Conservation (phyloP, 2,329 filamentous ascomycete species). For the Talaromyces sp. region DNA sequence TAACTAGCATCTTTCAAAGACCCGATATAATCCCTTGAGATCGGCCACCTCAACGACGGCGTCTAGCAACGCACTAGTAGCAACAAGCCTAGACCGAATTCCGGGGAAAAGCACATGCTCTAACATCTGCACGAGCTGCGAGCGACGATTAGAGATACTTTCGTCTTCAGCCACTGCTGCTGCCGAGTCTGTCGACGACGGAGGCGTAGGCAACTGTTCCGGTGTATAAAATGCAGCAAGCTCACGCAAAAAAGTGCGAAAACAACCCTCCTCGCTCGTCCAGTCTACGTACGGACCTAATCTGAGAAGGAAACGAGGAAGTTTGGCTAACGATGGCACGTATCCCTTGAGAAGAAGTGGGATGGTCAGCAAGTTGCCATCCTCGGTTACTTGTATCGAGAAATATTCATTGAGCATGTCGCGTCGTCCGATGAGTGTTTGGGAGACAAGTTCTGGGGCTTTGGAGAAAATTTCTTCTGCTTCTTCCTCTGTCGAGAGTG, state of each 20-base stretch:
- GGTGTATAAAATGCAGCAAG: constrained; percentile 88
- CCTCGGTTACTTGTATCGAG: constrained; percentile 71
- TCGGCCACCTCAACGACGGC: constrained; percentile 84
- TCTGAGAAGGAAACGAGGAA: constrained; percentile 81
- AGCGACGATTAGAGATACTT: constrained; percentile 50
- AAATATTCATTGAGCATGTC: constrained; percentile 95
- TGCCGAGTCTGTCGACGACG: constrained; percentile 7
- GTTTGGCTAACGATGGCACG: constrained; percentile 75
- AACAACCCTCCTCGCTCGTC: constrained; percentile 79
- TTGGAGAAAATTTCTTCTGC: constrained; percentile 58
- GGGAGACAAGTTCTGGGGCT: constrained; percentile 61
- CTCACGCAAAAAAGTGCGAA: constrained; percentile 78
- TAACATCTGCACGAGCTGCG: constrained; percentile 67
- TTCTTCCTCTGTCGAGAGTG: constrained; percentile 23
- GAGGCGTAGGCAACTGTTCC: constrained; percentile 64
- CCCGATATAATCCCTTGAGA: constrained; percentile 84
- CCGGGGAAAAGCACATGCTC: constrained; percentile 89
- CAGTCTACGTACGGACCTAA: constrained; percentile 87
- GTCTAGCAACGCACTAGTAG: constrained; percentile 71
- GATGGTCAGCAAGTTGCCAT: constrained; percentile 72
- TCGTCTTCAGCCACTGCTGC: constrained; percentile 48
- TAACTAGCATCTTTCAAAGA: constrained; percentile 85
- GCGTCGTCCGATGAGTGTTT: constrained; percentile 67
- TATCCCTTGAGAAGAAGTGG: constrained; percentile 88
- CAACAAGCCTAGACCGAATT: constrained; percentile 75